These are phyloP conservation scores for Quercus alba DNA, from an alignment of 306 rosid species.

Conservation along the genomic window DNA sequence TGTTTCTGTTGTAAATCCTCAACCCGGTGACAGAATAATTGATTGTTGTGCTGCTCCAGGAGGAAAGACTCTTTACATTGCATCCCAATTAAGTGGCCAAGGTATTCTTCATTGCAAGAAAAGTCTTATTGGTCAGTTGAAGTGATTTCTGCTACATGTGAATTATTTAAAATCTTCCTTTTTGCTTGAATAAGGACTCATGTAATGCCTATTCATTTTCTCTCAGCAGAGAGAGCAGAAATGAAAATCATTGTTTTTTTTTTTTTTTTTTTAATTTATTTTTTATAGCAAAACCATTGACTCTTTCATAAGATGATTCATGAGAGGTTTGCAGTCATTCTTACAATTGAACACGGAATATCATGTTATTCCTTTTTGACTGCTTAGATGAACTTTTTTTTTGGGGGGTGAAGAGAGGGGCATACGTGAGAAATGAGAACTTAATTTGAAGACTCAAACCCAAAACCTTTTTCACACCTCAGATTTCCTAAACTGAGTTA, in stretches of 20 bases:
- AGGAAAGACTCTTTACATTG: constrained; percentile 85
- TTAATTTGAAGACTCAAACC: not conserved
- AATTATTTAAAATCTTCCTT: not conserved
- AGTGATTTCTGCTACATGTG: not conserved
- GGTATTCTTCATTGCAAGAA: constrained; percentile 38
- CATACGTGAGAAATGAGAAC: not conserved
- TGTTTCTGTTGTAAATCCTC: constrained; percentile 79
- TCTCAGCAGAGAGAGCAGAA: not conserved
- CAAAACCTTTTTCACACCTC: not conserved
- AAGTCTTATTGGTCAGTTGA: not conserved
- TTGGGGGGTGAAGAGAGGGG: not conserved
- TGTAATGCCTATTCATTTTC: not conserved
- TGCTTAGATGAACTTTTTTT: not conserved
- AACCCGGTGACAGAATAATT: constrained; percentile 62
- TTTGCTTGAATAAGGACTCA: not conserved
- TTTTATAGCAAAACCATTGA: not conserved
- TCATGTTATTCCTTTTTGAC: not conserved
- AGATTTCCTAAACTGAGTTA: no score
- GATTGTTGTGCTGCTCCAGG: constrained; percentile 99
- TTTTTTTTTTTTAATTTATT: not conserved
- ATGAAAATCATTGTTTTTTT: not conserved
- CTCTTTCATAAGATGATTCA: not conserved
- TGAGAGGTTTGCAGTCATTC: not conserved
- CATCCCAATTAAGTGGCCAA: constrained; percentile 69
- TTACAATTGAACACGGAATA: not conserved